Conservation (phyloP, 306 rosid species). For the Purshia tridentata region DNA sequence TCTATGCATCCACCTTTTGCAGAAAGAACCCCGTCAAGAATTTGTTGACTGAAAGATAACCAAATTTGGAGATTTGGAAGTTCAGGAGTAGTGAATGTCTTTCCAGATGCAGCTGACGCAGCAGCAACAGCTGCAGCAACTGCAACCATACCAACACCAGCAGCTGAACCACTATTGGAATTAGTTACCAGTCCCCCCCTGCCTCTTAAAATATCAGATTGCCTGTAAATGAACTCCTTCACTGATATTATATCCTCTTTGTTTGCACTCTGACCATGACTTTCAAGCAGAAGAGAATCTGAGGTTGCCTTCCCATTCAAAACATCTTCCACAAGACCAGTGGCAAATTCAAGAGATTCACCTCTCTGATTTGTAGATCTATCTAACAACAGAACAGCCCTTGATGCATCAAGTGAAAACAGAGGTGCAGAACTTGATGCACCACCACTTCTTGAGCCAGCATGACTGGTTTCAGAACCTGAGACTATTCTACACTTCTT, state of each 20-base stretch:
- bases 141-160: slow-evolving; percentile 90
- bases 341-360: slow-evolving; percentile 75
- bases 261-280: slow-evolving; percentile 60
- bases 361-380: slow-evolving; percentile 54
- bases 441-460: slow-evolving; percentile 59
- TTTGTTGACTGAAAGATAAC: slow-evolving; percentile 68
- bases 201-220: slow-evolving; percentile 82
- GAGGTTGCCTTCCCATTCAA: slow-evolving; percentile 75
- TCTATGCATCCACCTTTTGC: slow-evolving; percentile 80
- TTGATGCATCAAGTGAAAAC: slow-evolving; percentile 86
- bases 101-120: slow-evolving; percentile 78
- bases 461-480: slow-evolving; percentile 66
- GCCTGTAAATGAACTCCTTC: slow-evolving; percentile 84
- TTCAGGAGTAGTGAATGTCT: slow-evolving; percentile 60
- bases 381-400: slow-evolving; percentile 75
- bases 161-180: slow-evolving; percentile 66
- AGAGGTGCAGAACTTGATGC: slow-evolving; percentile 55
- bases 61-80: slow-evolving; percentile 85
- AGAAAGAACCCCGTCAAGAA: slow-evolving; percentile 67
- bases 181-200: slow-evolving; percentile 57
- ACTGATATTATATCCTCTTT: slow-evolving; percentile 72
- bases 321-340: slow-evolving; percentile 75
- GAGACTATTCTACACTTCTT: slow-evolving; percentile 75
- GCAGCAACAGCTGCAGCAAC: slow-evolving; percentile 91
- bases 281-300: slow-evolving; percentile 85